Percentiles rank a stretch among this genome's conserved stretches.
phyloP scores from a whole-genome alignment of 1,284 basidiomycete genomes.

The Mrakiaceae sp. region DNA sequence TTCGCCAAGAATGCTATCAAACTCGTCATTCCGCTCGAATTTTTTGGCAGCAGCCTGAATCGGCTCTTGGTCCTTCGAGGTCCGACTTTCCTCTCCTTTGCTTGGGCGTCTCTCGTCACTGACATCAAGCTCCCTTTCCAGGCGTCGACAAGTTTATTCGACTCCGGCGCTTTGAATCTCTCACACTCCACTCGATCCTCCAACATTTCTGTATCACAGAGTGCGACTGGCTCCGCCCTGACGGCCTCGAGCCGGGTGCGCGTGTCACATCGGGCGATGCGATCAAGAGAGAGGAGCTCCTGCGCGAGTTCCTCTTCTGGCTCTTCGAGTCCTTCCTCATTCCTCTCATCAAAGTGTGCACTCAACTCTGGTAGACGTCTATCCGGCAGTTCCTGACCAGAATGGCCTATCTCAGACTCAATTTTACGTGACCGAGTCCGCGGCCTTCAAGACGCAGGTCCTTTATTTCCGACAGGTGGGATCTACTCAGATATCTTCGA shows the following conservation, averaged over 20 bases:
- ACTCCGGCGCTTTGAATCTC: constrained; percentile 64
- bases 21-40: constrained; percentile 55
- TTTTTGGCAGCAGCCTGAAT: constrained; percentile 71
- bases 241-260: constrained; percentile 17
- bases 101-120: not conserved
- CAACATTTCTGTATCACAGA: constrained; percentile 66
- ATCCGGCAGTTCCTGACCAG: not conserved
- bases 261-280: constrained; percentile 52
- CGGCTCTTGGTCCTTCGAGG: constrained; percentile 49
- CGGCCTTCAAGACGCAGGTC: constrained; percentile 70
- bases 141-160: constrained; percentile 61
- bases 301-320: constrained; percentile 84
- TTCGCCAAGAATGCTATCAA: constrained; percentile 56
- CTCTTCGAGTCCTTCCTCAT: constrained; percentile 78
- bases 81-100: constrained; percentile 34
- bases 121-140: constrained; percentile 27
- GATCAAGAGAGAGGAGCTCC: constrained; percentile 58
- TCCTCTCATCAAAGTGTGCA: constrained; percentile 59
- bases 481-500: no score
- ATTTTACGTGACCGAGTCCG: constrained; percentile 90
- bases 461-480: constrained; percentile 60
- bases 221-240: constrained; percentile 66
- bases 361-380: not conserved
- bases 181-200: constrained; percentile 66
- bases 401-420: constrained; percentile 48